These are phyloP conservation scores for Vanrija humicola DNA, from an alignment of 1,284 basidiomycete genomes.

Conservation along the genomic window DNA sequence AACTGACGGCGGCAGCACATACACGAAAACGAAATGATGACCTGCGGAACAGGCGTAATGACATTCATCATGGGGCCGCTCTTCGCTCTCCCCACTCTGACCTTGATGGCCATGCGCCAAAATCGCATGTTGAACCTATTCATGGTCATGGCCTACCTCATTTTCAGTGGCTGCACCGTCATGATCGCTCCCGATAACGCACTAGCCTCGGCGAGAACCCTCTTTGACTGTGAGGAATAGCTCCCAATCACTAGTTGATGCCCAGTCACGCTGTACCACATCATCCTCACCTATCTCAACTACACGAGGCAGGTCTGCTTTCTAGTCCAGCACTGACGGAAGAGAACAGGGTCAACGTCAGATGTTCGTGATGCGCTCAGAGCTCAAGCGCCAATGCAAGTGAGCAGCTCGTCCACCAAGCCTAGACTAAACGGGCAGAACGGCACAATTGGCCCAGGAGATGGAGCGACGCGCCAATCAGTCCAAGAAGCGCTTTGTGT, in stretches of 20 bases:
- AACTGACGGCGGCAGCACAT: too few relatives aligned
- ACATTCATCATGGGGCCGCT: neutral
- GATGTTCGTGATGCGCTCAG: slow-evolving; percentile 60
- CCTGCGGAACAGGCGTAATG: slow-evolving; percentile 17
- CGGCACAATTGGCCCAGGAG: slow-evolving; percentile 77
- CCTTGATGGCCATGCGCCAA: slow-evolving; percentile 68
- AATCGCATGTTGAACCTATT: slow-evolving; percentile 63
- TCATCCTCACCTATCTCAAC: neutral
- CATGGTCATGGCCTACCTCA: neutral
- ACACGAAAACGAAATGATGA: slow-evolving; percentile 7
- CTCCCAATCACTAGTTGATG: neutral
- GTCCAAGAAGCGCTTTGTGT: slow-evolving; percentile 71
- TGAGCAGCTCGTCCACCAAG: too few relatives aligned
- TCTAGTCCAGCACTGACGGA: too few relatives aligned
- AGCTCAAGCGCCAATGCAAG: slow-evolving; percentile 64
- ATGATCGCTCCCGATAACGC: too few relatives aligned
- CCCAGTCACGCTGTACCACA: neutral
- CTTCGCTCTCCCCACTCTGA: slow-evolving; percentile 65
- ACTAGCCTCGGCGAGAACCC: neutral
- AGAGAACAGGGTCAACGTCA: slow-evolving; percentile 56
- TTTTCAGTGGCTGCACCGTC: neutral
- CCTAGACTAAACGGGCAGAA: slow-evolving; percentile 43
- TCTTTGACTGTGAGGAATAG: neutral
- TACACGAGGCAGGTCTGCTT: neutral
- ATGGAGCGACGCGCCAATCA: slow-evolving; percentile 75